phyloP scores from a whole-genome alignment of 176 grass and related monocot genomes.

The Cenchrus purpureus region DNA sequence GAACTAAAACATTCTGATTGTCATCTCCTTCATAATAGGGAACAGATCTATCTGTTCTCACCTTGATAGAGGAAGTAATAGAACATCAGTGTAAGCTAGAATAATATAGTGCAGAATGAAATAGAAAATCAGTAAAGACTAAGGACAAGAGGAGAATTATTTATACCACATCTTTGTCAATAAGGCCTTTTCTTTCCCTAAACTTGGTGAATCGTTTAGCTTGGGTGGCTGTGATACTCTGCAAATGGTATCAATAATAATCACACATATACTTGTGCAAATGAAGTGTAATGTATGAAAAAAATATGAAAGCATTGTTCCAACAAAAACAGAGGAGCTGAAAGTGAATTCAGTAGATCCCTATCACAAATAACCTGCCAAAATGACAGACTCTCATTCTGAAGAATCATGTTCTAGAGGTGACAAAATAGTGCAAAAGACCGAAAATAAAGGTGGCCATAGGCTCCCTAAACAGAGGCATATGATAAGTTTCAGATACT shows the following conservation, averaged over 20 bases:
- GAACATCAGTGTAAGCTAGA: constrained; percentile 41
- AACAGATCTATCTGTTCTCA: constrained; percentile 96
- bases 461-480: neutral
- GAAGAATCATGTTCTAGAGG: neutral
- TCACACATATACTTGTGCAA: constrained; percentile 14
- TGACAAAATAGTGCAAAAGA: neutral
- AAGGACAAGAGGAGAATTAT: constrained; percentile 29
- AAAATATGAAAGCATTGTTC: constrained; percentile 21
- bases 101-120: constrained; percentile 22
- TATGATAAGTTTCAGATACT: neutral
- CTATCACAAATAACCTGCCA: constrained; percentile 17
- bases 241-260: constrained; percentile 45
- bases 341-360: constrained; percentile 14
- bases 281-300: constrained; percentile 7
- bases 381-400: neutral
- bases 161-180: constrained; percentile 99
- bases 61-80: constrained; percentile 59
- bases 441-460: neutral
- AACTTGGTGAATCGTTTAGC: constrained; percentile 99
- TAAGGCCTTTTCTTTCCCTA: constrained; percentile 96
- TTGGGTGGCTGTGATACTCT: constrained; percentile 91
- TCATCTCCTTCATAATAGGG: constrained; percentile 98
- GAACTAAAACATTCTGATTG: constrained; percentile 75
- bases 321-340: constrained; percentile 14
- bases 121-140: neutral